phyloP scores from a whole-genome alignment of 1,284 basidiomycete species.

The Ganoderma boninense region DNA sequence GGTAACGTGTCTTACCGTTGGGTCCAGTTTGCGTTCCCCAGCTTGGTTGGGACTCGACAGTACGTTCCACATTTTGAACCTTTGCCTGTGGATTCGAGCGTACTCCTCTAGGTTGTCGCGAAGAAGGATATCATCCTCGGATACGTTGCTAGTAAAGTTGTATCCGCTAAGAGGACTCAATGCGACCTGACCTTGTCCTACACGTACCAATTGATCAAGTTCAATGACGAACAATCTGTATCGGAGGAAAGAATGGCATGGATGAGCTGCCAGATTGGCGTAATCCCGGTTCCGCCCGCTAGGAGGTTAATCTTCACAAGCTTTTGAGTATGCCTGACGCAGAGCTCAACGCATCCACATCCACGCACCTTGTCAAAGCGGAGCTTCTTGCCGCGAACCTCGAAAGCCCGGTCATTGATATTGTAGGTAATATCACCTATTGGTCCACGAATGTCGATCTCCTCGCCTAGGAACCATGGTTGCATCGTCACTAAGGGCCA shows the following conservation, averaged over 20 bases:
- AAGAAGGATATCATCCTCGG: slow-evolving; percentile 35
- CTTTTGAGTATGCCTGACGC: background rate
- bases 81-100: slow-evolving; percentile 23
- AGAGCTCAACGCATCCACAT: background rate
- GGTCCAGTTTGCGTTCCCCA: slow-evolving; percentile 7
- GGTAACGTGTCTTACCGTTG: background rate
- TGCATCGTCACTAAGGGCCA: background rate
- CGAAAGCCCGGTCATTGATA: slow-evolving; percentile 27
- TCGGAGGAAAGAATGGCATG: slow-evolving; percentile 33
- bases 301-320: slow-evolving; percentile 36
- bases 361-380: slow-evolving; percentile 31
- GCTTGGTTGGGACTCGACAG: slow-evolving; percentile 27
- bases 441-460: slow-evolving; percentile 37
- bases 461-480: slow-evolving; percentile 29
- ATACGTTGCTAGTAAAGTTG: slow-evolving; percentile 37
- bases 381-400: slow-evolving; percentile 30
- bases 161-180: background rate
- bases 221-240: slow-evolving; percentile 29
- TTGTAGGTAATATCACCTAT: slow-evolving; percentile 35
- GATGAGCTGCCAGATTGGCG: slow-evolving; percentile 39
- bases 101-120: slow-evolving; percentile 31
- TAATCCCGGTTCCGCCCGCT: slow-evolving; percentile 37
- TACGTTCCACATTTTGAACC: slow-evolving; percentile 38
- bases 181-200: background rate
- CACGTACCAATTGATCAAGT: slow-evolving; percentile 34